A percentile compares a stretch with the other conserved stretches of the same genome.
These are phyloP conservation scores for Taphrina communis DNA, from an alignment of 1,139 yeast genomes.

Conservation along the genomic window DNA sequence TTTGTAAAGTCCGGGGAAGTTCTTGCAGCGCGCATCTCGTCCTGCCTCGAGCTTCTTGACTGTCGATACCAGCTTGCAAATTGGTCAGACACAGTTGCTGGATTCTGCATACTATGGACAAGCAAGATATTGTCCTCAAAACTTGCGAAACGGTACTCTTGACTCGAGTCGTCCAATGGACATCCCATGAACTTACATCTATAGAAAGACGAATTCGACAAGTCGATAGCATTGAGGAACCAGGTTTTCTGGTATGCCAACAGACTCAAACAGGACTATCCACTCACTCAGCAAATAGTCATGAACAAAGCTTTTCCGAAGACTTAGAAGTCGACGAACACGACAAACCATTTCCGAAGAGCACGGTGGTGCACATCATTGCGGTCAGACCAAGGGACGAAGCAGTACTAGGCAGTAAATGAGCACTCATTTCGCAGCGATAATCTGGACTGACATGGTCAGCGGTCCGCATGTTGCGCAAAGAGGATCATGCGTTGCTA, in stretches of 20 bases:
- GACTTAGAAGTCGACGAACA: conserved; percentile 29
- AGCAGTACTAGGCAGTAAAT: conserved; percentile 16
- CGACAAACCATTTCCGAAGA: conserved; percentile 17
- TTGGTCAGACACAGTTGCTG: no score
- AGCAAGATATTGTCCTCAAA: conserved; percentile 6
- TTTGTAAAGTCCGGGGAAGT: neutral
- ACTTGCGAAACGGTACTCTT: conserved; percentile 9
- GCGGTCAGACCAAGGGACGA: conserved; percentile 11
- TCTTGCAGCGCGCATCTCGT: no score
- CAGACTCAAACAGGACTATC: neutral
- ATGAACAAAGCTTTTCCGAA: conserved; percentile 31
- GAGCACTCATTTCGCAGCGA: neutral
- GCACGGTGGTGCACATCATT: conserved; percentile 28
- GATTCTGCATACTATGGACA: neutral
- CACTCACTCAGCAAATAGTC: neutral
- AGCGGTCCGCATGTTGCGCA: conserved; percentile 22
- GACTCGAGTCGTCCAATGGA: no score
- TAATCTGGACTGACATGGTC: neutral
- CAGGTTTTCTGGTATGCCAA: conserved; percentile 23
- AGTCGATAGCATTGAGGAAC: conserved; percentile 17
- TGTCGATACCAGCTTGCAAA: no score
- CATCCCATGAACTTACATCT: neutral
- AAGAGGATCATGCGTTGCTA: conserved; percentile 17
- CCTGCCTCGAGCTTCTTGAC: no score
- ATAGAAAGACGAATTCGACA: conserved; percentile 16